Evolutionary conservation across 2,329 filamentous ascomycete species (phyloP), one percentile per base, ranked within the genome.

Genomic region (Myotisia sp.): DNA sequence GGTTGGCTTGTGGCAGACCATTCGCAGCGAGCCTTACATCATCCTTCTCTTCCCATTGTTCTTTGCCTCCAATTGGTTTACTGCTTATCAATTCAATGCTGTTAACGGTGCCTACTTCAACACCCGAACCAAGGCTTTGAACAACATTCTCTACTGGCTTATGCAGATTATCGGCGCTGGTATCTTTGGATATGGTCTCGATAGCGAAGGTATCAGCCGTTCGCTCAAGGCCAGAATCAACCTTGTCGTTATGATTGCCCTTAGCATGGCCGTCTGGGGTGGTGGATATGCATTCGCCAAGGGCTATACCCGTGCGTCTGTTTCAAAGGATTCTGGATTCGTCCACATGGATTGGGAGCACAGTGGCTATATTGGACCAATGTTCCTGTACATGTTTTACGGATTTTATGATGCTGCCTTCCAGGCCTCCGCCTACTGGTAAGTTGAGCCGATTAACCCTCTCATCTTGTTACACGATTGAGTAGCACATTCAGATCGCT

Each of bases 371-470:
- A 67, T 77, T 38, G 83, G 79, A 0, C 80, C 81, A 8, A 82
- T 92, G 72, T 83, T 92, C 55, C 61, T 92, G 34, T 92, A 85
- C 64, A 82, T 92, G 49, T 86, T 86, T 58, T 92, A 90, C 54
- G 84, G 84, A 26, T 78, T 90, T 57, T 90, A 77, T 47, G 87
- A 94, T 54, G 83, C 86, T 27, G 72, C 76, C 36, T 94, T 84
- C 78, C 87, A 95, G 64, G 87, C 84, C 0, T 76, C 68, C 49
- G 76, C 86, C 32, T 94, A 95, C 67, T 94, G 86, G 86, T 70
- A 54, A 47, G 65, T 52, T 28, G 12, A 21, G 26, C n/a, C 17
- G 14, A 22, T 26, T 16, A 19, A 7, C 22, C 37, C 20, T 14
- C 16, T 19, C 21, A 4, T 19, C 27, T 33, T 34, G n/a, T 29